Percentiles rank a stretch among this genome's conserved stretches.
Evolutionary conservation across 192 early-diverging fungal species (phyloP).

Genomic region (Umbelopsis ramanniana): DNA sequence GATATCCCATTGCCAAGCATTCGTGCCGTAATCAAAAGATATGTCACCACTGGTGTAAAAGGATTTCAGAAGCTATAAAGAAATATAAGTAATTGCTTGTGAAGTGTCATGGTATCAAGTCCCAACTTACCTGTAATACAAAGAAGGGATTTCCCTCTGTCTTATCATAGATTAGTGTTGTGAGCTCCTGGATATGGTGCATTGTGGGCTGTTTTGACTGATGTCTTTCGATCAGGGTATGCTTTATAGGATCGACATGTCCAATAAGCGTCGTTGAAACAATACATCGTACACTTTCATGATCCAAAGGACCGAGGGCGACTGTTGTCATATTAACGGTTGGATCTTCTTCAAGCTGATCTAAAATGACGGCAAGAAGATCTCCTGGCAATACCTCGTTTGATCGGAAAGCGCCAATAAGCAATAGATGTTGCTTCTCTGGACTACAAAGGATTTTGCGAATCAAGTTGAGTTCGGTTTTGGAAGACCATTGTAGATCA

Average conservation of each 20-base stretch:
- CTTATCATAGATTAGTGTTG: slow-evolving; percentile 25
- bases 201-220: neutral
- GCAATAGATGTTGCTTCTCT: slow-evolving; percentile 13
- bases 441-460: slow-evolving; percentile 28
- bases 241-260: slow-evolving; percentile 8
- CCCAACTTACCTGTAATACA: slow-evolving; percentile 27
- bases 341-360: slow-evolving; percentile 3
- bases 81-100: neutral
- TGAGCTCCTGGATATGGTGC: neutral
- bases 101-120: neutral
- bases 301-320: slow-evolving; percentile 7
- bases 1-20: slow-evolving; percentile 37
- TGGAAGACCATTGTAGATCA: slow-evolving; percentile 41
- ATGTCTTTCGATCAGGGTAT: neutral
- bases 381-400: slow-evolving; percentile 35
- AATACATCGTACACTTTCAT: slow-evolving; percentile 5
- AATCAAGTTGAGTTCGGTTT: slow-evolving; percentile 32
- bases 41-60: slow-evolving; percentile 26
- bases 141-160: slow-evolving; percentile 43
- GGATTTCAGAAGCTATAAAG: slow-evolving; percentile 31
- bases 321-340: neutral
- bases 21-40: slow-evolving; percentile 27
- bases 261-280: slow-evolving; percentile 2
- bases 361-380: slow-evolving; percentile 16
- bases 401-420: slow-evolving; percentile 34